Evolutionary conservation across 108 stramenopile genomes (phyloP), one percentile per base, ranked within the genome.

Genomic region (Fragilariopsis cylindrus): DNA sequence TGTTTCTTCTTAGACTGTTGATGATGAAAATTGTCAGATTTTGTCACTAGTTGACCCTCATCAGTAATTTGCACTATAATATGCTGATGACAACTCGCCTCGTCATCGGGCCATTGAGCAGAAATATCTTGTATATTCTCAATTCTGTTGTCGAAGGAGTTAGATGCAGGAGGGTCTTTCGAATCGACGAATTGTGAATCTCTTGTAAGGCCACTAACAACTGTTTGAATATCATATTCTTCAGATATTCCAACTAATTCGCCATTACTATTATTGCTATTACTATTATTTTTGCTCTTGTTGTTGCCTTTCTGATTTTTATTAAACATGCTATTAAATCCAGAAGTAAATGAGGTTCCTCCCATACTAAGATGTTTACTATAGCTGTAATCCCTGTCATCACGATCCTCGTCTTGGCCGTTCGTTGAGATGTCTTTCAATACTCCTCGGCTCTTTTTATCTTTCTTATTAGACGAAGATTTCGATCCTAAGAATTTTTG

Each of bases 151-250:
- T 21, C 60, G 60, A 40, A 15, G 58, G 41, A 3, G 9, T 40
- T 30, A 53, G 7, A 60, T 0, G 58, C 40, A 60, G 39, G 62
- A 40, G 62, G 62, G 15, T 12, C 62, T 63, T 43, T 4, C 3
- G 16, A 4, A n/a, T 63, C 43, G 6, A 4, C 4, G 16, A 63
- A 63, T 15, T 63, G 8, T 44, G 67, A 68, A 30, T 68, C 18
- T 48, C 67, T 41, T 30, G 67, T 68, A 11, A 68, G 67, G 12
- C 67, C 67, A 68, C 67, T 68, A 7, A 68, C 39, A 1, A 39
- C 49, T 8, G 49, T 12, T 48, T 68, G 49, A 48, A 68, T 68
- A 21, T 68, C 67, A 19, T 50, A 68, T 68, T 68, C 67, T n/a
- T 68, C 67, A 0, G 67, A 48, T n/a, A 68, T 7, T 52, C 45